Evolutionary conservation across 108 stramenopile genomes (phyloP).

Genomic region (Pseudonitzschia multiseries): DNA sequence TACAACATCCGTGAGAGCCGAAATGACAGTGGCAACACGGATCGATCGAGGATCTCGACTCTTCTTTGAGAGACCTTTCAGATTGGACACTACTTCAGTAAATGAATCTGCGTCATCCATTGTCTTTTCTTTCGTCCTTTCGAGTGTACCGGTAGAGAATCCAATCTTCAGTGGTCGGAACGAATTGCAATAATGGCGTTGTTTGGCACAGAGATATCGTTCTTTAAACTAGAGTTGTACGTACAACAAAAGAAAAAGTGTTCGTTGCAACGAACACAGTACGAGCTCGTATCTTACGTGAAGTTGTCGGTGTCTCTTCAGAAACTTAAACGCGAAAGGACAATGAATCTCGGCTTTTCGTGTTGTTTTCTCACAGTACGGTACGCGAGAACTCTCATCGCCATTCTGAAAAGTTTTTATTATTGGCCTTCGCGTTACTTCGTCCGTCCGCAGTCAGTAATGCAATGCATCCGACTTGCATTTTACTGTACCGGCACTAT

Average conservation of each 20-base stretch:
- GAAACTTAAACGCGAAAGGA: not conserved
- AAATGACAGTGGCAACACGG: slow-evolving; percentile 44
- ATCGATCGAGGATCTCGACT: slow-evolving; percentile 44
- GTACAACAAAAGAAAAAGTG: not conserved
- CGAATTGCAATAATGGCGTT: too few relatives aligned
- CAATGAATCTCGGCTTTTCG: not conserved
- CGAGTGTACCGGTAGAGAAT: too few relatives aligned
- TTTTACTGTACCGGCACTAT: too few relatives aligned
- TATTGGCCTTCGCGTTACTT: not conserved
- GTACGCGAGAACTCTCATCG: not conserved
- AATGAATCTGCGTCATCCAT: slow-evolving; percentile 15
- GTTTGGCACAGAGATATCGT: too few relatives aligned
- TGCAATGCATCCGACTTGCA: not conserved
- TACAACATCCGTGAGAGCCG: slow-evolving; percentile 43
- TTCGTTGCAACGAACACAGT: not conserved
- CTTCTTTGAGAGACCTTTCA: slow-evolving; percentile 1
- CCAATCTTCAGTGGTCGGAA: too few relatives aligned
- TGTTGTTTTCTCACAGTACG: too few relatives aligned
- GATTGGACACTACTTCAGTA: not conserved
- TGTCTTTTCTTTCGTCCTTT: not conserved
- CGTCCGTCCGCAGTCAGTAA: not conserved
- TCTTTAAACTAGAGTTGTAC: not conserved
- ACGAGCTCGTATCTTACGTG: too few relatives aligned
- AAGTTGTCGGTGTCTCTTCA: not conserved
- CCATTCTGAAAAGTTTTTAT: slow-evolving; percentile 10